phyloP scores from a whole-genome alignment of 2,329 filamentous ascomycete genomes.

The Sarocladiaceae sp. region DNA sequence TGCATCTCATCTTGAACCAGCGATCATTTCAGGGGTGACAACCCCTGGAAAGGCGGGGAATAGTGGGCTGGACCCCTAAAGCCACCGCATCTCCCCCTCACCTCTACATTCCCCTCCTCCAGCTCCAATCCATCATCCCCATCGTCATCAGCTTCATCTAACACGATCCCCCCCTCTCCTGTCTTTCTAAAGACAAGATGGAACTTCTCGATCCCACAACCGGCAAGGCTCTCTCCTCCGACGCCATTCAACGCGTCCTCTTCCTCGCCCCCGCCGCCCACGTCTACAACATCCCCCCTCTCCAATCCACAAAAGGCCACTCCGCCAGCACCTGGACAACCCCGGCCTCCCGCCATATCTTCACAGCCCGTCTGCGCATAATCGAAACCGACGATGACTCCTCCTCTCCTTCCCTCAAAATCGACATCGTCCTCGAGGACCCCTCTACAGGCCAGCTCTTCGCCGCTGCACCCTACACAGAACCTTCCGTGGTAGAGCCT shows the following conservation, averaged over 20 bases:
- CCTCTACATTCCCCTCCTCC: neutral
- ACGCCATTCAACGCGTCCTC: constrained; percentile 79
- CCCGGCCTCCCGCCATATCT: constrained; percentile 67
- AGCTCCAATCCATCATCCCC: neutral
- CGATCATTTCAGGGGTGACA: neutral
- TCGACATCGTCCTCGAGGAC: constrained; percentile 76
- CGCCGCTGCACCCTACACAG: constrained; percentile 74
- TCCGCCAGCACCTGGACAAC: constrained; percentile 70
- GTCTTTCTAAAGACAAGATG: constrained; percentile 34
- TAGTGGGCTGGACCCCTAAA: neutral
- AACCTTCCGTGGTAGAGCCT: constrained; percentile 61
- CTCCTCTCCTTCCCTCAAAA: constrained; percentile 42
- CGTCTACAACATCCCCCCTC: constrained; percentile 81
- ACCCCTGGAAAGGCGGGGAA: neutral
- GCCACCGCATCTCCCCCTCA: neutral
- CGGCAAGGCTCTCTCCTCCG: constrained; percentile 58
- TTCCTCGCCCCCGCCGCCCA: constrained; percentile 70
- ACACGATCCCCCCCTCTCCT: neutral
- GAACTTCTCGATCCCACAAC: constrained; percentile 65
- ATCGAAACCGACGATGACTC: constrained; percentile 61
- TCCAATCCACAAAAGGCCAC: constrained; percentile 73
- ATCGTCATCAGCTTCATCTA: constrained; percentile 9
- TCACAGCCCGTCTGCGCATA: constrained; percentile 74
- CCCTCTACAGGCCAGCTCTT: constrained; percentile 66
- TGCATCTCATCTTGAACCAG: too few species aligned